A percentile compares a stretch with the other conserved stretches of the same genome.
These are phyloP conservation scores for Mycena polygramma DNA, from an alignment of 768 basidiomycete species.

Conservation along the genomic window DNA sequence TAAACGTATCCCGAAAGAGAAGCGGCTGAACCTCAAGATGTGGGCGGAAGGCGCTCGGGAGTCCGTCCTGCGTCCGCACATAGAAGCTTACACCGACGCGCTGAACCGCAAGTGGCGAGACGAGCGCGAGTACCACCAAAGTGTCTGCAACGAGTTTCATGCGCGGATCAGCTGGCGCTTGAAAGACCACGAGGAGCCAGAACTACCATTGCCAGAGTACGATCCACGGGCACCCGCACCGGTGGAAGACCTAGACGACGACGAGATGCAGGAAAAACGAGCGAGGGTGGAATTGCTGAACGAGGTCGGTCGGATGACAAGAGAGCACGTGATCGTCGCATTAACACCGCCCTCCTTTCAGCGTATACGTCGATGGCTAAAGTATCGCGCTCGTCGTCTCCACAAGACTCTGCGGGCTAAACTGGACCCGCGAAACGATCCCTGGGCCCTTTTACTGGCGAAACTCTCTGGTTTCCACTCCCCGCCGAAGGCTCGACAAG, in stretches of 20 bases:
- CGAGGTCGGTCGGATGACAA: background rate
- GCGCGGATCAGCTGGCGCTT: slow-evolving; percentile 9
- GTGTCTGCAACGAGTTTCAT: slow-evolving; percentile 15
- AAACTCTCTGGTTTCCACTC: background rate
- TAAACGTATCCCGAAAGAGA: background rate
- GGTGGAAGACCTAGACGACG: background rate
- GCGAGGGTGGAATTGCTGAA: background rate
- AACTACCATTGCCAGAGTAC: background rate
- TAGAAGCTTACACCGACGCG: background rate
- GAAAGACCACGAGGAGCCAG: slow-evolving; percentile 17
- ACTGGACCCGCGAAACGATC: background rate
- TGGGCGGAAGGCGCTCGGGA: slow-evolving; percentile 6
- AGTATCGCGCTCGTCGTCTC: background rate
- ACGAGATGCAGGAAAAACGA: background rate
- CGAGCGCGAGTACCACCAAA: background rate
- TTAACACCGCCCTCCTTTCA: background rate
- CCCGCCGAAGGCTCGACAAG: background rate
- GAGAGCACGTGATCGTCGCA: background rate
- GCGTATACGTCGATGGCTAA: background rate
- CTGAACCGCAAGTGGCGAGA: background rate
- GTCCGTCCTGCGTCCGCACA: background rate
- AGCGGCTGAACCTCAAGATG: background rate
- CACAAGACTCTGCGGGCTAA: background rate
- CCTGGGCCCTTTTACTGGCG: background rate
- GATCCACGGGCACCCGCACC: background rate